Conservation (phyloP, 257 asterid genomes). For the Nicotiana otophora region DNA sequence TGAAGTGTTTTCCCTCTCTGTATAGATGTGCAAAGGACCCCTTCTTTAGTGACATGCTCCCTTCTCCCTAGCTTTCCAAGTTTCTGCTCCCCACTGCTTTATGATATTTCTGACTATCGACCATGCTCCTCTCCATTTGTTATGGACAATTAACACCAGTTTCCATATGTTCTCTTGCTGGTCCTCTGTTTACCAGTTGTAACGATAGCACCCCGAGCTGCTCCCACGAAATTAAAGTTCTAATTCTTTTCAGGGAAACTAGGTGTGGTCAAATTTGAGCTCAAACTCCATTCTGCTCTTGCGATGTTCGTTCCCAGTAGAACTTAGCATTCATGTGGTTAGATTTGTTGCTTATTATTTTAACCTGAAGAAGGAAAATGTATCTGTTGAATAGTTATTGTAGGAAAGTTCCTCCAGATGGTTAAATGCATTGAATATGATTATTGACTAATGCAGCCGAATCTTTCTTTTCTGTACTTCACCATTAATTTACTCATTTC, state of each 20-base stretch:
- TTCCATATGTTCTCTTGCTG: not conserved
- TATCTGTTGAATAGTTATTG: no score
- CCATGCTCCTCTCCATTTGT: not conserved
- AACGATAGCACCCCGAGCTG: not conserved
- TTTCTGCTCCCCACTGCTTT: not conserved
- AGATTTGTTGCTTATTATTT: no score
- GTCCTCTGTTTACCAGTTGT: not conserved
- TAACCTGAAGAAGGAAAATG: no score
- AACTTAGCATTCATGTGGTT: not conserved
- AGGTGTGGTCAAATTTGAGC: not conserved
- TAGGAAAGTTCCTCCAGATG: no score
- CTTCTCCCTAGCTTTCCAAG: not conserved
- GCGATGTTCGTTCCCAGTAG: not conserved
- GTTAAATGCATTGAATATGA: no score
- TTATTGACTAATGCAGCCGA: no score
- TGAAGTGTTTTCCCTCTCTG: not conserved
- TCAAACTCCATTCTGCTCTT: not conserved
- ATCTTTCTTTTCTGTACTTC: no score
- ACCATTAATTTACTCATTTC: no score
- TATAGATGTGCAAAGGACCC: conserved; percentile 21
- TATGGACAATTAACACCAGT: not conserved
- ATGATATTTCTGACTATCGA: not conserved
- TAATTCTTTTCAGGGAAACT: not conserved
- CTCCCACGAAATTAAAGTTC: not conserved
- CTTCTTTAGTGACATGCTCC: conserved; percentile 2